phyloP scores from a whole-genome alignment of 2,329 filamentous ascomycete genomes.

The Sclerotinia spermophila region DNA sequence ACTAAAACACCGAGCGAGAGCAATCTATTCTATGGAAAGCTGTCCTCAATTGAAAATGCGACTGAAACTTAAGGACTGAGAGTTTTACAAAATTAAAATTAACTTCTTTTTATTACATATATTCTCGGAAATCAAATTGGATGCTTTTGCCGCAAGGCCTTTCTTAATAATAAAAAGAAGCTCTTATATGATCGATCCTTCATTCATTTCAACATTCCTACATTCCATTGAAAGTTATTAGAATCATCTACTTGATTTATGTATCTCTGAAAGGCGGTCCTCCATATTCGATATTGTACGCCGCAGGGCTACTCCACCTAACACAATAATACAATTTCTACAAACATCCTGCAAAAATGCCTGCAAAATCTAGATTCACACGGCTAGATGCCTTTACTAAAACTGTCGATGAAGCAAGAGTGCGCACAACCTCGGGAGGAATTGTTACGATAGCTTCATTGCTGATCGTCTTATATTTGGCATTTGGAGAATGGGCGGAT shows the following conservation, averaged over 20 bases:
- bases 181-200: background rate
- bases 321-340: background rate
- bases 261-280: constrained; percentile 11
- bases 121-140: background rate
- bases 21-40: constrained; percentile 13
- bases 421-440: constrained; percentile 92
- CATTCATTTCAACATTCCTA: background rate
- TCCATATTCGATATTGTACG: background rate
- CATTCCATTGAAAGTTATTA: constrained; percentile 1
- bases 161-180: background rate
- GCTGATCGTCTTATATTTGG: constrained; percentile 80
- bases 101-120: background rate
- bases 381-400: constrained; percentile 98
- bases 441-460: constrained; percentile 91
- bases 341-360: constrained; percentile 52
- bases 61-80: background rate
- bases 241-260: constrained; percentile 4
- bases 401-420: constrained; percentile 94
- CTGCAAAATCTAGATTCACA: constrained; percentile 88
- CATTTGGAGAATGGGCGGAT: constrained; percentile 94
- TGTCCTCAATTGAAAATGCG: constrained; percentile 19
- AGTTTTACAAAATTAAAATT: background rate
- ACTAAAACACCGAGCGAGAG: background rate
- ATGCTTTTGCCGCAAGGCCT: background rate
- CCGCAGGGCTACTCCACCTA: constrained; percentile 7